Percentiles rank a stretch among this genome's conserved stretches.
phyloP scores from a whole-genome alignment of 257 asterid species.

The Orobanche coerulescens region DNA sequence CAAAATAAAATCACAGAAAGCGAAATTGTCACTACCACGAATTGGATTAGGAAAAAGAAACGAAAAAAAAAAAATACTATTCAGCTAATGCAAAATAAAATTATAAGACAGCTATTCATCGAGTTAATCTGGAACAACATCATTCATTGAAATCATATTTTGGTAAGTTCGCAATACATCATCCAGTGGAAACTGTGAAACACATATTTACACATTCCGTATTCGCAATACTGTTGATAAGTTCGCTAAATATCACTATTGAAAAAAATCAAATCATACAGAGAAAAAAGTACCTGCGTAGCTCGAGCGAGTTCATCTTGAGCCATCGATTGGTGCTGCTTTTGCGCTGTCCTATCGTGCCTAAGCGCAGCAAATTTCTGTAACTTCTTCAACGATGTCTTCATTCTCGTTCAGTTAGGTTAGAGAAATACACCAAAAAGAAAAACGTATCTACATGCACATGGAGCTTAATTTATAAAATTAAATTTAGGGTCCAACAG shows the following conservation, averaged over 20 bases:
- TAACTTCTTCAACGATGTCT: slow-evolving; percentile 74
- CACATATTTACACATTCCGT: slow-evolving; percentile 13
- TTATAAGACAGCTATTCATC: too few relatives aligned
- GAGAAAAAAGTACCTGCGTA: slow-evolving; percentile 45
- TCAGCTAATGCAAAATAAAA: not conserved
- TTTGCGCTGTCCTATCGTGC: slow-evolving; percentile 51
- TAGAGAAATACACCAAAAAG: not conserved
- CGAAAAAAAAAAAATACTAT: not conserved
- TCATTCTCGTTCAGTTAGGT: slow-evolving; percentile 35
- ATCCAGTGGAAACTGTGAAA: too few relatives aligned
- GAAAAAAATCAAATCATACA: slow-evolving; percentile 7
- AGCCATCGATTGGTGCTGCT: slow-evolving; percentile 34
- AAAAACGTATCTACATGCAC: not conserved
- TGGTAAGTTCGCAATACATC: too few relatives aligned
- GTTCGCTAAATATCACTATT: not conserved
- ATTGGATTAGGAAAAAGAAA: not conserved
- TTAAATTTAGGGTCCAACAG: not conserved
- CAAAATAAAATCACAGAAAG: slow-evolving; percentile 7
- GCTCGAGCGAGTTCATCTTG: slow-evolving; percentile 74
- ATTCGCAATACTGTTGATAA: slow-evolving; percentile 6
- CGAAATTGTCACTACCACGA: not conserved
- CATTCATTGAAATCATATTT: too few relatives aligned
- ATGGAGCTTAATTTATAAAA: not conserved
- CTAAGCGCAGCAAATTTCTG: slow-evolving; percentile 57
- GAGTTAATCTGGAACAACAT: too few relatives aligned